A percentile compares a stretch with the other conserved stretches of the same genome.
These are phyloP conservation scores for Globisporangium iwayamae DNA, from an alignment of 352 stramenopile genomes.

Conservation along the genomic window DNA sequence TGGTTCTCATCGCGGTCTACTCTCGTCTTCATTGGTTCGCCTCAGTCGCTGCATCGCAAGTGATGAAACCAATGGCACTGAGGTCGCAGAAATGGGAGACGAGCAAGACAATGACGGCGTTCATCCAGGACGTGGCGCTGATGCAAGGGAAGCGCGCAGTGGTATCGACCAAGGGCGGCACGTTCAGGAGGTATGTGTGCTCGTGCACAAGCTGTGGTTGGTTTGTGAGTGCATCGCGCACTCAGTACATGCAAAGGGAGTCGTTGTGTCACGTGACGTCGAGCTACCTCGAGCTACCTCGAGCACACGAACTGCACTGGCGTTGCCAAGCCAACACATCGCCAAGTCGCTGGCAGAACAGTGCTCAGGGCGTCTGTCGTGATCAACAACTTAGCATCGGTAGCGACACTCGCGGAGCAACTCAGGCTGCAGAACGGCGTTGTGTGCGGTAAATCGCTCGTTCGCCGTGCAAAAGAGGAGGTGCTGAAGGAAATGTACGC, in stretches of 20 bases:
- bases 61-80: background rate
- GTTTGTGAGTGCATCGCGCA: slow-evolving; percentile 1
- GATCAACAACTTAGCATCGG: background rate
- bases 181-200: background rate
- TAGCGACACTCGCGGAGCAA: background rate
- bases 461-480: slow-evolving; percentile 1
- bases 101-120: background rate
- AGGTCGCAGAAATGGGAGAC: background rate
- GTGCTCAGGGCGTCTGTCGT: background rate
- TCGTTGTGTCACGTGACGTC: background rate
- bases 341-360: background rate
- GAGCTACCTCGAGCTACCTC: background rate
- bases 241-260: background rate
- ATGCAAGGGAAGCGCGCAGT: background rate
- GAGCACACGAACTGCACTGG: background rate
- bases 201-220: background rate
- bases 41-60: background rate
- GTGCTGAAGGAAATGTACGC: background rate
- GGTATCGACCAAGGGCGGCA: background rate
- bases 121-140: background rate
- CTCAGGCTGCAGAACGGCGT: background rate
- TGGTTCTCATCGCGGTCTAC: background rate
- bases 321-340: background rate
- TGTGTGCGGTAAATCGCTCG: background rate
- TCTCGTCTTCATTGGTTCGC: background rate